Percentiles rank a stretch among this genome's conserved stretches.
These are phyloP conservation scores for Angophora floribunda DNA, from an alignment of 345 rosid species.

Conservation along the genomic window DNA sequence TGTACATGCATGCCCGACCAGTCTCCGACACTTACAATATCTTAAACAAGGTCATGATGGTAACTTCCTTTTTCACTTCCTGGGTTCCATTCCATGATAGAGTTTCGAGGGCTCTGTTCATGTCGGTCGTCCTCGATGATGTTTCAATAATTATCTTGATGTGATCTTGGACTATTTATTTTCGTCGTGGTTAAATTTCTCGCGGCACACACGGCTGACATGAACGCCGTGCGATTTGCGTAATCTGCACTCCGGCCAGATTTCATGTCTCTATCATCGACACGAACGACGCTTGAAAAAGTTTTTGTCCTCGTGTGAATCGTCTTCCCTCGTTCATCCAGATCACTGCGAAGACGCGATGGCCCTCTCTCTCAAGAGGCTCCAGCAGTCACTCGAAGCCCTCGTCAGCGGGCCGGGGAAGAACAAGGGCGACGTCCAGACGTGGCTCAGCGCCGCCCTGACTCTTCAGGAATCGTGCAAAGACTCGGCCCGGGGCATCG, in stretches of 20 bases:
- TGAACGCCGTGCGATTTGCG: not conserved
- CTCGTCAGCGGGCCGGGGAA: conserved; percentile 14
- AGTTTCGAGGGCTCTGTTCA: not conserved
- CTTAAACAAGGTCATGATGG: not conserved
- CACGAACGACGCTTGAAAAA: not conserved
- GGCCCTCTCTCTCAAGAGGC: conserved; percentile 45
- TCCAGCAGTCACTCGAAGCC: conserved; percentile 40
- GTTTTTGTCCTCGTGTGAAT: not conserved
- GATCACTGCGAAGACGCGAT: conserved; percentile 41
- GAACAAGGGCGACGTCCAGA: conserved; percentile 45
- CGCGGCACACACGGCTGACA: not conserved
- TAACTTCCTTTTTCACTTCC: not conserved
- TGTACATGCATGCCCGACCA: not conserved
- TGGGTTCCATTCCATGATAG: not conserved
- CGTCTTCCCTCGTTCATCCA: conserved; percentile 2
- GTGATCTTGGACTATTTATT: not conserved
- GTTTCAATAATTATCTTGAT: not conserved
- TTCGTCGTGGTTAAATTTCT: not conserved
- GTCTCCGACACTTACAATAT: not conserved
- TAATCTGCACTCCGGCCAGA: not conserved
- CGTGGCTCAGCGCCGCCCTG: conserved; percentile 78
- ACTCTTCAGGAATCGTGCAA: conserved; percentile 71
- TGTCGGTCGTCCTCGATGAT: not conserved
- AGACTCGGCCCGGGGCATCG: conserved; percentile 24
- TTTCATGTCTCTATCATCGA: not conserved